Conservation (phyloP, 164 flowering plant genomes). For the Stephania cephalantha region DNA sequence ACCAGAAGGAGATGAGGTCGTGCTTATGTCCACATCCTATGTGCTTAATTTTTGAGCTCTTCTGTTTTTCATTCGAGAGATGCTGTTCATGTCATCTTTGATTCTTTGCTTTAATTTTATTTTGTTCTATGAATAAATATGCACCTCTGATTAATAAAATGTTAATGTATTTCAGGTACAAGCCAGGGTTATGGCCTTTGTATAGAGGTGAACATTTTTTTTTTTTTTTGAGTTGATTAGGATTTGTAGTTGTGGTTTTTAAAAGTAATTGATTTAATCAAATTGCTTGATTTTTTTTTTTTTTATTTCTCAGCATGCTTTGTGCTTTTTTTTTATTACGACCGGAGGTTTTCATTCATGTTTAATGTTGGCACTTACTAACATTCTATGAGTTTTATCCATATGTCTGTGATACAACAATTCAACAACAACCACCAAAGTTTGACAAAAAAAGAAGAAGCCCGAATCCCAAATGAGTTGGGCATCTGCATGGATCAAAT, state of each 20-base stretch:
- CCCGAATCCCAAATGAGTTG: no score
- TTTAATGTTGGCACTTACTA: background rate
- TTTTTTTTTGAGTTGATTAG: background rate
- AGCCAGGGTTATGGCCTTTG: constrained; percentile 87
- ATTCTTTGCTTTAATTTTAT: background rate
- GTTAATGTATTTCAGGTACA: constrained; percentile 45
- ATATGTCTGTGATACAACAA: background rate
- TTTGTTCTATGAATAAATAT: background rate
- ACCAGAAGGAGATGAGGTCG: constrained; percentile 95
- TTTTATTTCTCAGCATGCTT: background rate
- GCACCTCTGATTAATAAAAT: constrained; percentile 5
- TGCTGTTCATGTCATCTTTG: background rate
- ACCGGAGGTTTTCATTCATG: background rate
- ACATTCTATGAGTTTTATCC: background rate
- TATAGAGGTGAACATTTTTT: constrained; percentile 64
- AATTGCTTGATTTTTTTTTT: background rate
- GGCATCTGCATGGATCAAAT: no score
- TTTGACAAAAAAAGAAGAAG: no score
- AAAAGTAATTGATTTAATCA: background rate
- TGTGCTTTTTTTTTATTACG: background rate
- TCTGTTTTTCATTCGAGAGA: background rate
- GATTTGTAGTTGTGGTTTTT: background rate
- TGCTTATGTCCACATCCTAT: background rate
- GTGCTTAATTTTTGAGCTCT: background rate
- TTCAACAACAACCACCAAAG: no score